A percentile compares a stretch with the other conserved stretches of the same genome.
These are phyloP conservation scores for Apiotrichum sp. DNA, from an alignment of 1,284 basidiomycete genomes.

Conservation along the genomic window DNA sequence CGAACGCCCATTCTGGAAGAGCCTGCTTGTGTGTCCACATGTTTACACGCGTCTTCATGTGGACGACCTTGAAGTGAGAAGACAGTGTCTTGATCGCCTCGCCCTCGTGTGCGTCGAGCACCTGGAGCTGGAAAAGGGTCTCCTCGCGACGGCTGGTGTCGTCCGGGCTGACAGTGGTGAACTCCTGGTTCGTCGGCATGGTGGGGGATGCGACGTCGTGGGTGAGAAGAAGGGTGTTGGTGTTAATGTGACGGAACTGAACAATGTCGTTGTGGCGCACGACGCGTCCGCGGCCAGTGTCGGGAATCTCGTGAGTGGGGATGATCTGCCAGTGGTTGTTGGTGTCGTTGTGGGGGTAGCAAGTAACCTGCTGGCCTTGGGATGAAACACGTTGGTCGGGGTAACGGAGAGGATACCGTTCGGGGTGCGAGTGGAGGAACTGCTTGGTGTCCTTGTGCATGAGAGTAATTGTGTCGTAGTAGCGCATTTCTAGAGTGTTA, in stretches of 20 bases:
- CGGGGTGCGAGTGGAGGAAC: conserved; percentile 86
- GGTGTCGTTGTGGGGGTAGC: conserved; percentile 62
- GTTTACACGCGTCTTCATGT: conserved; percentile 81
- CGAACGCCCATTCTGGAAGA: conserved; percentile 93
- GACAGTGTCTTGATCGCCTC: conserved; percentile 86
- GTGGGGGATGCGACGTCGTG: conserved; percentile 97
- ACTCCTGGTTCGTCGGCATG: conserved; percentile 97
- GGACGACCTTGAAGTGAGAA: conserved; percentile 80
- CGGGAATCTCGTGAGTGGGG: conserved; percentile 84
- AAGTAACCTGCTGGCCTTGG: conserved; percentile 98
- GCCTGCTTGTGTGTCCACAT: conserved; percentile 85
- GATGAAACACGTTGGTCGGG: conserved; percentile 93
- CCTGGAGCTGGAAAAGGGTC: conserved; percentile 70
- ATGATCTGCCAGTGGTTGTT: conserved; percentile 97
- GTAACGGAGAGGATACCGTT: conserved; percentile 87
- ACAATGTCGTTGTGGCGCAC: conserved; percentile 84
- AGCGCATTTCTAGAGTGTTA: conserved; percentile 68
- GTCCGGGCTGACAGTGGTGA: conserved; percentile 79
- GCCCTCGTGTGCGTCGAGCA: conserved; percentile 67
- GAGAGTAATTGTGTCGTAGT: conserved; percentile 81
- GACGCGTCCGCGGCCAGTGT: conserved; percentile 77
- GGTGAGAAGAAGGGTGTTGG: conserved; percentile 75
- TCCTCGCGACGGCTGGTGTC: conserved; percentile 66
- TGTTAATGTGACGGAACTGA: conserved; percentile 82
- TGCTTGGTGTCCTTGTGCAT: conserved; percentile 89